Percentiles rank a stretch among this genome's conserved stretches.
These are phyloP conservation scores for Fusarium heterosporum DNA, from an alignment of 2,329 filamentous ascomycete species.

Conservation along the genomic window DNA sequence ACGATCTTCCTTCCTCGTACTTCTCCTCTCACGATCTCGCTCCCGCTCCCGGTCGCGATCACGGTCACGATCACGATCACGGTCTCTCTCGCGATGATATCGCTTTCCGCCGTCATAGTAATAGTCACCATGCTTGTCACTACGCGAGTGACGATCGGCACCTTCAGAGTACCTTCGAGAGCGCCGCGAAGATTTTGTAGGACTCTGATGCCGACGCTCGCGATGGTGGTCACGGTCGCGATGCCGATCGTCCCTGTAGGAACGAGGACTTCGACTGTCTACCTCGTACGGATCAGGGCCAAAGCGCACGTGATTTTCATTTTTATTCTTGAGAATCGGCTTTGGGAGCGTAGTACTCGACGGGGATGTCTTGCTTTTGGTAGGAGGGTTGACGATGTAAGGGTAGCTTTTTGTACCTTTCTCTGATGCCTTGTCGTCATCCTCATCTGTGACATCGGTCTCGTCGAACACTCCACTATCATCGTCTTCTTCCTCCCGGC, in stretches of 20 bases:
- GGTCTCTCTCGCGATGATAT: slow-evolving; percentile 52
- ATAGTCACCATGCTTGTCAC: slow-evolving; percentile 53
- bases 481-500: slow-evolving; percentile 50
- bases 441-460: slow-evolving; percentile 50
- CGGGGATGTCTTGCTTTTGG: slow-evolving; percentile 51
- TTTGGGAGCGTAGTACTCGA: slow-evolving; percentile 60
- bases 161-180: slow-evolving; percentile 47
- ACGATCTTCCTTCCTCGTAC: slow-evolving; percentile 54
- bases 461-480: slow-evolving; percentile 49
- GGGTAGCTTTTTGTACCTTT: slow-evolving; percentile 52
- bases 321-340: slow-evolving; percentile 71
- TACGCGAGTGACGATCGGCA: slow-evolving; percentile 39
- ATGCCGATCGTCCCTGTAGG: slow-evolving; percentile 51
- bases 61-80: slow-evolving; percentile 42
- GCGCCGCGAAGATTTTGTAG: slow-evolving; percentile 39
- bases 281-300: slow-evolving; percentile 62
- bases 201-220: slow-evolving; percentile 36
- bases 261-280: slow-evolving; percentile 47
- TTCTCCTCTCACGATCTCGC: slow-evolving; percentile 54
- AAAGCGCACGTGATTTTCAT: slow-evolving; percentile 68
- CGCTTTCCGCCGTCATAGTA: slow-evolving; percentile 51
- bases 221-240: slow-evolving; percentile 46
- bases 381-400: slow-evolving; percentile 54
- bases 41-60: slow-evolving; percentile 37
- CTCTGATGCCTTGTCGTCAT: slow-evolving; percentile 50